These are phyloP conservation scores for Westerdykella ornata DNA, from an alignment of 2,329 filamentous ascomycete genomes.

Conservation along the genomic window DNA sequence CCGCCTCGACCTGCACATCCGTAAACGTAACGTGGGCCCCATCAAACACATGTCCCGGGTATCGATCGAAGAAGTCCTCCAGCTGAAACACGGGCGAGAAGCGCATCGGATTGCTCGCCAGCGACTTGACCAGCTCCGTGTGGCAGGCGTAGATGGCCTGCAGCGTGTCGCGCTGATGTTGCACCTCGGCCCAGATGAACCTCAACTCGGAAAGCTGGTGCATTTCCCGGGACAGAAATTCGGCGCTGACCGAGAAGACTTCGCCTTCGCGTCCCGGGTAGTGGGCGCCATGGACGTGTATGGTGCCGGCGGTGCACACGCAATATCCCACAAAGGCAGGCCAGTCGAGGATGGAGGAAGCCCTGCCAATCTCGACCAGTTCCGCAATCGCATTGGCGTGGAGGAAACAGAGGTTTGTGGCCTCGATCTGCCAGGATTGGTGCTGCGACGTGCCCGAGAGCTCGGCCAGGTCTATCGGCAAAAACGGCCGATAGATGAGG, in stretches of 20 bases:
- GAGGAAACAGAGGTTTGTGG: slow-evolving; percentile 77
- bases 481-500: slow-evolving; percentile 77
- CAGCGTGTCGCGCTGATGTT: slow-evolving; percentile 73
- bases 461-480: slow-evolving; percentile 77
- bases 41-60: slow-evolving; percentile 65
- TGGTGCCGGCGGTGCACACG: slow-evolving; percentile 77
- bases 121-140: slow-evolving; percentile 66
- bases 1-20: slow-evolving; percentile 58
- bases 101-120: slow-evolving; percentile 61
- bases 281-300: slow-evolving; percentile 79
- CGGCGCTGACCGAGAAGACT: slow-evolving; percentile 57
- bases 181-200: slow-evolving; percentile 68
- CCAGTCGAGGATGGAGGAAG: slow-evolving; percentile 71
- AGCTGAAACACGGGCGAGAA: slow-evolving; percentile 76
- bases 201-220: slow-evolving; percentile 69
- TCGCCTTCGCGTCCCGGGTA: slow-evolving; percentile 61
- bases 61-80: slow-evolving; percentile 82
- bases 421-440: slow-evolving; percentile 88
- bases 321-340: slow-evolving; percentile 82
- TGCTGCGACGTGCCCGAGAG: slow-evolving; percentile 74
- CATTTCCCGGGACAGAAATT: slow-evolving; percentile 72
- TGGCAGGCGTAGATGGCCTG: slow-evolving; percentile 75
- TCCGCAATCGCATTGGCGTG: slow-evolving; percentile 85
- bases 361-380: slow-evolving; percentile 69
- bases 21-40: slow-evolving; percentile 65